Evolutionary conservation across 495 filamentous ascomycete species (phyloP).

Genomic region (Glarea lozoyensis): DNA sequence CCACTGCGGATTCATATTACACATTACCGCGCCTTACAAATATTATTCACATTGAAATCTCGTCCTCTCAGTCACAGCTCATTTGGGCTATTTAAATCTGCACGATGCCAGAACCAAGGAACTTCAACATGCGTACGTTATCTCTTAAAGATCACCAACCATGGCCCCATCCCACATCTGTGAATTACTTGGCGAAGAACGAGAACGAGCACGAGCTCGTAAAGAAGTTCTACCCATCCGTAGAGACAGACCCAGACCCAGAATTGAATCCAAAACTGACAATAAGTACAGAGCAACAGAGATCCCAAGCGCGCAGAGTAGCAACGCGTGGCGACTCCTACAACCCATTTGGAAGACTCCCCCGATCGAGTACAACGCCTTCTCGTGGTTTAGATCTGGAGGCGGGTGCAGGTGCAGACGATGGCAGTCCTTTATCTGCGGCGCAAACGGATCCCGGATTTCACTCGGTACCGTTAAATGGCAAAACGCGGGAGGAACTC

Average conservation of each 20-base stretch:
- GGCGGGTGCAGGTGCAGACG: not conserved
- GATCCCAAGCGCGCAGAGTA: slow-evolving; percentile 22
- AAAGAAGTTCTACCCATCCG: too few species aligned
- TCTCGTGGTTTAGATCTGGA: slow-evolving; percentile 9
- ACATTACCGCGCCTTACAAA: too few species aligned
- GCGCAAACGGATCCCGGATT: not conserved
- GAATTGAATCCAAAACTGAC: not conserved
- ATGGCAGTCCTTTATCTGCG: not conserved
- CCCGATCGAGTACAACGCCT: slow-evolving; percentile 7
- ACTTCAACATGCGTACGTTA: not conserved
- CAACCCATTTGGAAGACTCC: slow-evolving; percentile 18
- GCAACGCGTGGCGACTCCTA: slow-evolving; percentile 20
- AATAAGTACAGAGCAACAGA: not conserved
- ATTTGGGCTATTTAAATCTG: too few species aligned
- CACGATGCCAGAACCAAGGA: too few species aligned
- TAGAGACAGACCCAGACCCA: not conserved
- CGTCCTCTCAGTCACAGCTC: too few species aligned
- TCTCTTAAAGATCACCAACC: too few species aligned
- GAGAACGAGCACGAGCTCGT: too few species aligned
- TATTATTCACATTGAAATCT: too few species aligned
- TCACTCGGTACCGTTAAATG: not conserved
- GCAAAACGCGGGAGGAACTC: not conserved
- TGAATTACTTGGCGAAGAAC: too few species aligned
- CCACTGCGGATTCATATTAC: too few species aligned
- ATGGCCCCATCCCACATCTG: too few species aligned